Percentiles rank a stretch among this genome's conserved stretches.
Conservation (phyloP, 139 green algal species). For the Coelastrella sp. region DNA sequence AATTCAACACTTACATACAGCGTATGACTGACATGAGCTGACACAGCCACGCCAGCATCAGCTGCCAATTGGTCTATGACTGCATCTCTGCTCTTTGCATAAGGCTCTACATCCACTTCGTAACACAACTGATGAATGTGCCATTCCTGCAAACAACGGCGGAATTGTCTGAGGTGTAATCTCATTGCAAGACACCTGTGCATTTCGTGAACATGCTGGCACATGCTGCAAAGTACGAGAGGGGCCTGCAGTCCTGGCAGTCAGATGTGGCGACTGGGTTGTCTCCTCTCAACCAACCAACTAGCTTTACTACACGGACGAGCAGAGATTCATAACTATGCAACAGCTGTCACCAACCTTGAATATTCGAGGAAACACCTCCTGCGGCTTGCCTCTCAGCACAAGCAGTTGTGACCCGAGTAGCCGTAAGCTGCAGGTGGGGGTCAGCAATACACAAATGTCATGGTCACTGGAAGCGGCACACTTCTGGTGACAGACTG, state of each 20-base stretch:
- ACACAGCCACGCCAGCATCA: conserved; percentile 68
- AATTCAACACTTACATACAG: conserved; percentile 75
- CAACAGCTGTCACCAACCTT: conserved; percentile 48
- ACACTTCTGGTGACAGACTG: neutral
- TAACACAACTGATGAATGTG: conserved; percentile 76
- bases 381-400: conserved; percentile 78
- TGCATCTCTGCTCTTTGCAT: conserved; percentile 74
- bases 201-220: neutral
- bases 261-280: neutral
- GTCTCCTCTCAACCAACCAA: neutral
- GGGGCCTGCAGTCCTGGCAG: neutral
- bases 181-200: neutral
- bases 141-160: conserved; percentile 29
- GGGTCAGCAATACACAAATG: neutral
- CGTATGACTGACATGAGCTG: conserved; percentile 77
- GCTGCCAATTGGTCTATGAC: conserved; percentile 56
- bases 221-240: neutral
- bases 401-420: conserved; percentile 68
- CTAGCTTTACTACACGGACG: neutral
- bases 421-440: neutral
- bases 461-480: neutral
- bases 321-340: neutral
- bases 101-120: conserved; percentile 92
- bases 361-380: conserved; percentile 74
- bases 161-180: neutral